A percentile compares a stretch with the other conserved stretches of the same genome.
phyloP scores from a whole-genome alignment of 2,329 filamentous ascomycete genomes.

The Incumbomyces delicatus region DNA sequence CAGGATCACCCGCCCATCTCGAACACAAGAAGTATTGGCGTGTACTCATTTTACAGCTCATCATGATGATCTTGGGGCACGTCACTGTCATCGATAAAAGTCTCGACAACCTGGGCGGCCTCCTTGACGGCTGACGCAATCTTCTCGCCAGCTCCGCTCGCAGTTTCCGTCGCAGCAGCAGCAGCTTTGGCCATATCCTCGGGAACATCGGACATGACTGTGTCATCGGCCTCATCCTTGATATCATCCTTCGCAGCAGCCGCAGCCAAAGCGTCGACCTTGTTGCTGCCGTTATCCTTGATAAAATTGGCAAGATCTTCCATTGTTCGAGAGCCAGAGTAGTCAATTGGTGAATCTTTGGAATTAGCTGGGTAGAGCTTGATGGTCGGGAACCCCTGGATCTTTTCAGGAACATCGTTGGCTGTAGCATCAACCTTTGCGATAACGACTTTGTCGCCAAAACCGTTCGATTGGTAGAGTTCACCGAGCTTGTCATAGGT shows the following conservation, averaged over 20 bases:
- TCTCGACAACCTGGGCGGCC: constrained; percentile 47
- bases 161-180: constrained; percentile 18
- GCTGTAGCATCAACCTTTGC: constrained; percentile 90
- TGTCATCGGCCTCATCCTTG: constrained; percentile 40
- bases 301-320: constrained; percentile 90
- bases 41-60: constrained; percentile 7
- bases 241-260: constrained; percentile 46
- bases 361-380: constrained; percentile 89
- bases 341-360: constrained; percentile 78
- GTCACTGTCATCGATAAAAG: constrained; percentile 12
- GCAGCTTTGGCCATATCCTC: constrained; percentile 21
- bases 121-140: constrained; percentile 54
- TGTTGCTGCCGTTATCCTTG: constrained; percentile 88
- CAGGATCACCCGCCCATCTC: no score
- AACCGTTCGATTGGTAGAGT: constrained; percentile 44
- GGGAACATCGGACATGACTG: constrained; percentile 25
- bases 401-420: constrained; percentile 96
- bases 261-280: constrained; percentile 55
- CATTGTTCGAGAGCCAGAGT: constrained; percentile 76
- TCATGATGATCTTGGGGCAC: constrained; percentile 13
- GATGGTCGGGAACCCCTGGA: constrained; percentile 97
- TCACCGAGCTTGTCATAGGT: constrained; percentile 57
- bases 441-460: constrained; percentile 52
- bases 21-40: no score
- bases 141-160: constrained; percentile 40